phyloP scores from a whole-genome alignment of 805 yeast genomes.

The Candida sanyiensis region DNA sequence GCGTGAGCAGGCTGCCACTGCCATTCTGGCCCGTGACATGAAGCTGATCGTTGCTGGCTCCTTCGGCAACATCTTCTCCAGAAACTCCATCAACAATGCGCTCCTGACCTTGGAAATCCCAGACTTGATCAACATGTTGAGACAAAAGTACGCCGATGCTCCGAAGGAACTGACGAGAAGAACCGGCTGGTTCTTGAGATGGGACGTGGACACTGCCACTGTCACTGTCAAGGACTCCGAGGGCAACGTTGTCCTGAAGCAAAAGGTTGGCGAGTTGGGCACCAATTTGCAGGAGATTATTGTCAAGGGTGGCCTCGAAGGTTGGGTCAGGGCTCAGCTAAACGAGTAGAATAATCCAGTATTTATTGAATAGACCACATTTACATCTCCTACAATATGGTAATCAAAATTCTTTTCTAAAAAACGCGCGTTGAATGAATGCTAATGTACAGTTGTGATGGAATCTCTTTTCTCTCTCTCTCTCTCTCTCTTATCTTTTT shows the following conservation, averaged over 20 bases:
- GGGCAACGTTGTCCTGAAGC: constrained; percentile 57
- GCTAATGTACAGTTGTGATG: constrained; percentile 6
- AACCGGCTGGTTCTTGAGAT: constrained; percentile 86
- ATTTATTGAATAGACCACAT: no score
- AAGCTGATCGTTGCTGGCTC: constrained; percentile 93
- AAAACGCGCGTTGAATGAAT: no score
- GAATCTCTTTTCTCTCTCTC: not conserved
- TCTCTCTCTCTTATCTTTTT: not conserved
- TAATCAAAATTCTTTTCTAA: no score
- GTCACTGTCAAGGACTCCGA: constrained; percentile 71
- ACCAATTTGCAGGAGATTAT: constrained; percentile 94
- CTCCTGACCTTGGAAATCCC: constrained; percentile 92
- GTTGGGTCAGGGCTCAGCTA: constrained; percentile 87
- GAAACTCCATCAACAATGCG: constrained; percentile 96
- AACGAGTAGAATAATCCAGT: constrained; percentile 14
- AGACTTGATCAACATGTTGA: constrained; percentile 66
- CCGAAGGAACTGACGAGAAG: constrained; percentile 79
- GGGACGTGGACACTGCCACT: constrained; percentile 86
- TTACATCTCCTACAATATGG: no score
- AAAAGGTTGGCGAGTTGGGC: constrained; percentile 94
- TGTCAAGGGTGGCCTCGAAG: constrained; percentile 95
- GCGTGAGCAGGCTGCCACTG: constrained; percentile 99
- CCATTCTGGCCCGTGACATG: constrained; percentile 90
- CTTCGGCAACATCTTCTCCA: constrained; percentile 91
- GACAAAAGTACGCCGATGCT: constrained; percentile 54